These are phyloP conservation scores for Alternaria sp. DNA, from an alignment of 2,329 filamentous ascomycete genomes.

Conservation along the genomic window DNA sequence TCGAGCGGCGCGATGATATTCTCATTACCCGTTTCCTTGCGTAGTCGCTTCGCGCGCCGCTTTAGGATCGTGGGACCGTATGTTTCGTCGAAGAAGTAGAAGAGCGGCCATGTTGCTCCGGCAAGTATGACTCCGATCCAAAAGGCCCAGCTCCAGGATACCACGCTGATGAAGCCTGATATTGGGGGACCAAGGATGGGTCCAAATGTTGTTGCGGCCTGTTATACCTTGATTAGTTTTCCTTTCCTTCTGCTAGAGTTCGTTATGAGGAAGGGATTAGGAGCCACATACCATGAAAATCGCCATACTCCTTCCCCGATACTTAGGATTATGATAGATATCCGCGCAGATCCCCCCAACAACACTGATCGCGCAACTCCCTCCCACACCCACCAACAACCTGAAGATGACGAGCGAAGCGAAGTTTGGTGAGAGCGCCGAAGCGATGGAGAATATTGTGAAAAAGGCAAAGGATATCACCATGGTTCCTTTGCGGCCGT, in stretches of 20 bases:
- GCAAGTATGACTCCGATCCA: conserved; percentile 75
- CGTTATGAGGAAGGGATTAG: neutral
- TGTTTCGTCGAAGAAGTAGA: conserved; percentile 66
- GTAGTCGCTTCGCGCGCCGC: conserved; percentile 63
- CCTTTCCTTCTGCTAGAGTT: neutral
- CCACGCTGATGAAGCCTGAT: conserved; percentile 66
- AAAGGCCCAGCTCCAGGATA: conserved; percentile 74
- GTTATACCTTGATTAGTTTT: conserved; percentile 25
- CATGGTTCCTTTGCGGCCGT: conserved; percentile 56
- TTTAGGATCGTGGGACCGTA: conserved; percentile 55
- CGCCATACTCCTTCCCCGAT: conserved; percentile 39
- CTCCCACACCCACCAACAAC: conserved; percentile 52
- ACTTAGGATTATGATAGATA: conserved; percentile 63
- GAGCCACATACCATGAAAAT: conserved; percentile 34
- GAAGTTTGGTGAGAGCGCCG: conserved; percentile 53
- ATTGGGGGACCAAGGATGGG: conserved; percentile 71
- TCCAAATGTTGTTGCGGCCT: conserved; percentile 70
- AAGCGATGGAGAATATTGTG: conserved; percentile 55
- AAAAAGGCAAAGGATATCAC: conserved; percentile 58
- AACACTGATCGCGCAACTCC: conserved; percentile 62
- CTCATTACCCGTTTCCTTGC: conserved; percentile 60
- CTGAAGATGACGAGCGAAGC: conserved; percentile 54
- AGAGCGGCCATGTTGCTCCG: conserved; percentile 64
- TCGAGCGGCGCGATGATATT: conserved; percentile 67
- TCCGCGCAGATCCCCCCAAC: conserved; percentile 70